phyloP scores from a whole-genome alignment of 306 rosid genomes.

The Malus sieversii region DNA sequence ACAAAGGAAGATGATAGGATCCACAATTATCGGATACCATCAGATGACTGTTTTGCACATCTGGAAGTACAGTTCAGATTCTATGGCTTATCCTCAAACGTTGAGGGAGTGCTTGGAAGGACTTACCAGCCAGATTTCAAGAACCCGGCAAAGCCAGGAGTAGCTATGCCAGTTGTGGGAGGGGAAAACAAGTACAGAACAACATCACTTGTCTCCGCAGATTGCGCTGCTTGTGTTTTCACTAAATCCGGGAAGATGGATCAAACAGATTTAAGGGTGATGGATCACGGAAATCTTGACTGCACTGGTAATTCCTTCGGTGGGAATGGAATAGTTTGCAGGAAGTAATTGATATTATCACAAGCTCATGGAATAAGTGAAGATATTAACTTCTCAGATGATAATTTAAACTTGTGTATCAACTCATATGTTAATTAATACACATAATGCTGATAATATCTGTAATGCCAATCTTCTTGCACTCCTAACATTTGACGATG shows the following conservation, averaged over 20 bases:
- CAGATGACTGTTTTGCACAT: constrained; percentile 64
- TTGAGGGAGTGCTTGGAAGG: constrained; percentile 85
- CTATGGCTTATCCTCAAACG: constrained; percentile 44
- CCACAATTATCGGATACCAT: constrained; percentile 66
- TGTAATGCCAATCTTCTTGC: neutral
- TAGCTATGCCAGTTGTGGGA: constrained; percentile 78
- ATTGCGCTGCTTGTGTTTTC: constrained; percentile 54
- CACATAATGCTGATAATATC: neutral
- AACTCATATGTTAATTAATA: neutral
- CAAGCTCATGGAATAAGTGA: constrained; percentile 1
- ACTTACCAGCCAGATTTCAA: constrained; percentile 72
- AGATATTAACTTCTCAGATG: neutral
- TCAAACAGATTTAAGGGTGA: constrained; percentile 1
- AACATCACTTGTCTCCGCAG: constrained; percentile 53
- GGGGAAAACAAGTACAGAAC: constrained; percentile 74
- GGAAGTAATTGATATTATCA: constrained; percentile 24
- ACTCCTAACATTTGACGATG: neutral
- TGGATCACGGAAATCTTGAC: constrained; percentile 40
- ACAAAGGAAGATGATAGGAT: constrained; percentile 69
- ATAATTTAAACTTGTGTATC: neutral
- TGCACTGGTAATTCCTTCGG: constrained; percentile 40
- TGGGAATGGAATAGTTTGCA: constrained; percentile 83
- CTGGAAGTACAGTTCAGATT: constrained; percentile 81
- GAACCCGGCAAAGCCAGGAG: constrained; percentile 69
- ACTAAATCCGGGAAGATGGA: constrained; percentile 15